Evolutionary conservation across 306 rosid genomes (phyloP).

Genomic region (Oxytropis ochrocephala): DNA sequence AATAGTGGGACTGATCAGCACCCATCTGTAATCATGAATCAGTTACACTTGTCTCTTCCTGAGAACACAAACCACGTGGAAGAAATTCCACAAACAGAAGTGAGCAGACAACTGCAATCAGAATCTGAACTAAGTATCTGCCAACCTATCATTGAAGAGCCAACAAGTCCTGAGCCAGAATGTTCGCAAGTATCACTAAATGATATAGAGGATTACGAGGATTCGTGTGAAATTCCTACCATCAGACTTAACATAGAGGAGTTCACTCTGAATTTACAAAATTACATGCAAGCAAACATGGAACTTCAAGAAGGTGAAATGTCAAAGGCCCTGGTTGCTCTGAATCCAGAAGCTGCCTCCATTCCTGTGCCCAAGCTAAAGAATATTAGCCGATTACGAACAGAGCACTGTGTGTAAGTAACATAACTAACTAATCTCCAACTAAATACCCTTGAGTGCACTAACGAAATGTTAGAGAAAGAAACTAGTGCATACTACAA

Average conservation of each 20-base stretch:
- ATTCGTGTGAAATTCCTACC: conserved; percentile 72
- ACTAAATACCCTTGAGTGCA: conserved; percentile 12
- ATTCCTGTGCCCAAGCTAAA: conserved; percentile 87
- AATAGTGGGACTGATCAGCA: conserved; percentile 31
- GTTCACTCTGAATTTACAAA: conserved; percentile 77
- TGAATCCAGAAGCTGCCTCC: conserved; percentile 70
- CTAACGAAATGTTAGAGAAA: not conserved
- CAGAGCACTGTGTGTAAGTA: conserved; percentile 97
- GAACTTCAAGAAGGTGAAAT: conserved; percentile 81
- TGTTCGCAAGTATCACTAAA: conserved; percentile 30
- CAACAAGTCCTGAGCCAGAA: conserved; percentile 87
- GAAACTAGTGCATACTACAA: not conserved
- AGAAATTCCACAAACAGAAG: conserved; percentile 41
- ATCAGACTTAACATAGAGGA: conserved; percentile 73
- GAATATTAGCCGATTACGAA: conserved; percentile 78
- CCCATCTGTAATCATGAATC: conserved; percentile 30
- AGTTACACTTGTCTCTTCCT: conserved; percentile 51
- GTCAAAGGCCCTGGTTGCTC: conserved; percentile 87
- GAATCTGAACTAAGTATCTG: conserved; percentile 35
- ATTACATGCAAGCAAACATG: conserved; percentile 78
- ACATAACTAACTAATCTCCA: conserved; percentile 18
- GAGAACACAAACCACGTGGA: conserved; percentile 39
- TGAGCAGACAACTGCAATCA: conserved; percentile 27
- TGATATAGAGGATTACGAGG: conserved; percentile 80
- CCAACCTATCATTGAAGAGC: conserved; percentile 96